Evolutionary conservation across 805 yeast genomes (phyloP).

Genomic region (Kluyveromyces lactis): DNA sequence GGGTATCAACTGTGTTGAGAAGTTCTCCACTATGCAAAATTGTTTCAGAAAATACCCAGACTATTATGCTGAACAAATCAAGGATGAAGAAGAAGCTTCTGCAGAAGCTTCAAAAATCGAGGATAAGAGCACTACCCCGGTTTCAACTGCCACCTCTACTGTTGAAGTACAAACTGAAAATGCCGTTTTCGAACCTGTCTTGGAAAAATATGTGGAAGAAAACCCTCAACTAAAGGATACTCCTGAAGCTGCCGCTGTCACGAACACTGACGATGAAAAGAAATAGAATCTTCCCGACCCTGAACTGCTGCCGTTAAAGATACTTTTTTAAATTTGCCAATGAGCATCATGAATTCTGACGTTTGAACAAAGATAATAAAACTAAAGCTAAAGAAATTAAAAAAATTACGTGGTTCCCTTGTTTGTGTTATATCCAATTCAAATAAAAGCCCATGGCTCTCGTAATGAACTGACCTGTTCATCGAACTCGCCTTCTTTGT

Average conservation of each 20-base stretch:
- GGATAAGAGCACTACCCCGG: conserved; percentile 5
- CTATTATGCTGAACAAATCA: conserved; percentile 82
- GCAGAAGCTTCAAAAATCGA: conserved; percentile 17
- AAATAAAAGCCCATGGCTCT: too few species aligned
- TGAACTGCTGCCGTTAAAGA: not conserved
- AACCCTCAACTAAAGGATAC: not conserved
- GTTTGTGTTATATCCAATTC: too few species aligned
- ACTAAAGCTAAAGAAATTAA: too few species aligned
- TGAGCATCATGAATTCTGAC: too few species aligned
- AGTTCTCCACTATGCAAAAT: conserved; percentile 84
- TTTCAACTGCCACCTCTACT: conserved; percentile 8
- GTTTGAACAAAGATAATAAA: too few species aligned
- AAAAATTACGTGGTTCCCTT: too few species aligned
- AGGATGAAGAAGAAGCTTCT: conserved; percentile 58
- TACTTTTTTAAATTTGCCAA: not conserved
- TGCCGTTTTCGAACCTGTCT: conserved; percentile 10
- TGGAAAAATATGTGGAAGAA: conserved; percentile 8
- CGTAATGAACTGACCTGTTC: too few species aligned
- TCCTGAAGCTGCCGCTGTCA: not conserved
- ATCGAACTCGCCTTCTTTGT: too few species aligned
- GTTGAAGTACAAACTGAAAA: conserved; percentile 11
- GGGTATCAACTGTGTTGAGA: conserved; percentile 90
- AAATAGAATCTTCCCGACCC: too few species aligned
- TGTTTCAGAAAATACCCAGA: conserved; percentile 94
- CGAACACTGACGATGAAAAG: not conserved